These are phyloP conservation scores for Suillus placidus DNA, from an alignment of 768 basidiomycete genomes.

Conservation along the genomic window DNA sequence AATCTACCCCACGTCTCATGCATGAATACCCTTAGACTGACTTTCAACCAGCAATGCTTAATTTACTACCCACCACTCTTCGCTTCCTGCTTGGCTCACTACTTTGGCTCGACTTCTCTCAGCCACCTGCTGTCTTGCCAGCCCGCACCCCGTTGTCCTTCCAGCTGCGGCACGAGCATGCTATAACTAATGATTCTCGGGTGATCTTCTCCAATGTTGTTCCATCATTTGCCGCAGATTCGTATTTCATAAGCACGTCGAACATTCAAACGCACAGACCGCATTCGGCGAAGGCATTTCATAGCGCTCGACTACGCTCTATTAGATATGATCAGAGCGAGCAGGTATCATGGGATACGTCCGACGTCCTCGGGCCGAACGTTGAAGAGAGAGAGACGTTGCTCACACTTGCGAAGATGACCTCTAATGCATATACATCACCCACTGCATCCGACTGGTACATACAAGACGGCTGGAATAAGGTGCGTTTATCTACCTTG, in stretches of 20 bases:
- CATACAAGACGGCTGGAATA: conserved; percentile 65
- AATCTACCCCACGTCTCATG: background rate
- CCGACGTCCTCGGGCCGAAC: conserved; percentile 70
- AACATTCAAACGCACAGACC: conserved; percentile 48
- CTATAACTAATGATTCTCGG: conserved; percentile 52
- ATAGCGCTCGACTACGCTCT: conserved; percentile 39
- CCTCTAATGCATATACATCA: conserved; percentile 75
- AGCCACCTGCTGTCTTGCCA: conserved; percentile 16
- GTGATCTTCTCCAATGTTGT: conserved; percentile 58
- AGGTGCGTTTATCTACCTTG: conserved; percentile 38
- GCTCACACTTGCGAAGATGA: conserved; percentile 84
- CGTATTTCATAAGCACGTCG: conserved; percentile 46
- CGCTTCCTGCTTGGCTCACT: conserved; percentile 45
- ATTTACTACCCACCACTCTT: conserved; percentile 43
- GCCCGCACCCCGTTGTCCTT: conserved; percentile 51
- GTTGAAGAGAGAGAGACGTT: conserved; percentile 72
- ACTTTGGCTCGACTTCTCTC: conserved; percentile 36
- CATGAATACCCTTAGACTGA: conserved; percentile 5
- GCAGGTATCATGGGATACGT: conserved; percentile 61
- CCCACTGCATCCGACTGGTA: conserved; percentile 70
- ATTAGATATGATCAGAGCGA: conserved; percentile 43
- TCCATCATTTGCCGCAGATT: conserved; percentile 18
- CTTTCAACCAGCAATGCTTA: conserved; percentile 20
- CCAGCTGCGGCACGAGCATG: conserved; percentile 68
- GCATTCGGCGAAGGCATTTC: conserved; percentile 40